phyloP scores from a whole-genome alignment of 305 asterid species.

The Fraxinus sp. region DNA sequence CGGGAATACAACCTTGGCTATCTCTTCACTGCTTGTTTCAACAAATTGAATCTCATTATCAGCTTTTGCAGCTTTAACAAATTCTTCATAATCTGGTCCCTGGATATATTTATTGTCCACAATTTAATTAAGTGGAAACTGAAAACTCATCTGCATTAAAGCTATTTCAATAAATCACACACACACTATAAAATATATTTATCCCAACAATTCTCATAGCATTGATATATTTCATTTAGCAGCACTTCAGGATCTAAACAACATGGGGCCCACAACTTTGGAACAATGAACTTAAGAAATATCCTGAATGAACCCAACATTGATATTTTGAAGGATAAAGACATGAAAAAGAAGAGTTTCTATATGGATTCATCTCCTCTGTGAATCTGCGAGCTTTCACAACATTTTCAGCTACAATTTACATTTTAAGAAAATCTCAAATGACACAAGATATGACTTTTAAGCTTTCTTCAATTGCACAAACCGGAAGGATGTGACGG shows the following conservation, averaged over 20 bases:
- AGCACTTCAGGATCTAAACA: not conserved
- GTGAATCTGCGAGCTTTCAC: not conserved
- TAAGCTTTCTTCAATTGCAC: not conserved
- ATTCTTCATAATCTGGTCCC: slow-evolving; percentile 74
- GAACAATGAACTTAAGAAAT: not conserved
- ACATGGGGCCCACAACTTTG: not conserved
- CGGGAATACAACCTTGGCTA: slow-evolving; percentile 60
- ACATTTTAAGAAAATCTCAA: not conserved
- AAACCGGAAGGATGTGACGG: not conserved
- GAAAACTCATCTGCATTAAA: not conserved
- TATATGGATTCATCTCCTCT: not conserved
- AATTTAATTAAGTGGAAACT: slow-evolving; percentile 13
- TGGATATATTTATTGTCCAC: slow-evolving; percentile 27
- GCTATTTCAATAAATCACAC: slow-evolving; percentile 8
- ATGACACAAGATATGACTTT: not conserved
- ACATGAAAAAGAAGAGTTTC: not conserved
- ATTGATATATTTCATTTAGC: not conserved
- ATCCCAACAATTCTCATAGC: not conserved
- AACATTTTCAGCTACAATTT: slow-evolving; percentile 1
- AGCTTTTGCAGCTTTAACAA: slow-evolving; percentile 62
- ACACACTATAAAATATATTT: not conserved
- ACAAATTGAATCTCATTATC: slow-evolving; percentile 87
- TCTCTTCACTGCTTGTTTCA: slow-evolving; percentile 61
- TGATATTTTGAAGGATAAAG: not conserved
- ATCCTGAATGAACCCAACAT: not conserved